Base-by-base conservation (phyloP, 768 basidiomycete species). In the Cyclocybe cylindracea region DNA sequence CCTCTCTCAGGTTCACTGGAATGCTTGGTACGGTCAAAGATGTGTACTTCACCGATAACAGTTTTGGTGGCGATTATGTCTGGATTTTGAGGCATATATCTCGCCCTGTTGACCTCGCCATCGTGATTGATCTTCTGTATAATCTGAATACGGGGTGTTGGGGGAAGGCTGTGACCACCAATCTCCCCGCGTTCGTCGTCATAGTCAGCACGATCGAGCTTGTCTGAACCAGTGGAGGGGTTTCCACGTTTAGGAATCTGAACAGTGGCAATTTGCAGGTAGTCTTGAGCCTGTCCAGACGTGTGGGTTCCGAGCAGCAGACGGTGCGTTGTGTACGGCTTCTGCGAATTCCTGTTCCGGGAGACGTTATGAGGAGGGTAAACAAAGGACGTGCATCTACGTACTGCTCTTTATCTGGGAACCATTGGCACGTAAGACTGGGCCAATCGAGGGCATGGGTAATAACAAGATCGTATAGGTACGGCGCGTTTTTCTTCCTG, bases 381-480 rank as follows among this genome's bases (percentile, higher is more conserved):
- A 35, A 31, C 11, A 19, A 13, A 36, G n/a, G 18, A 33, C 8
- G 24, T 32, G 38, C 45, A 39, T 16, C 48, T 9, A 71, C 91
- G 64, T 61, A 95, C 95, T 84, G 83, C 72, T 98, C 92, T 69
- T 86, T 88, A 77, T 99, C 97, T 0, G 97, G 97, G 70, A 99
- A 91, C 97, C 97, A 99, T 73, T 98, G 97, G 68, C 92, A 94
- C 4, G 97, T 99, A 64, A 99, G 68, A 63, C 88, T 93, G 14
- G 97, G 97, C 97, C 97, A 99, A 70, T 97, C 94, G 44, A 98
- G 79, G 32, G 96, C 96, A 67, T 98, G 96, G 1, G 96, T 98
- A 62, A 99, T 88, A 58, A 99, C 92, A 18, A 96, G 79, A 70
- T 99, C 97, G 69, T 99, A 99, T 10, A 98, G 83, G 73, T 96